These are phyloP conservation scores for Amanita subjunquillea DNA, from an alignment of 768 basidiomycete genomes.

Conservation along the genomic window DNA sequence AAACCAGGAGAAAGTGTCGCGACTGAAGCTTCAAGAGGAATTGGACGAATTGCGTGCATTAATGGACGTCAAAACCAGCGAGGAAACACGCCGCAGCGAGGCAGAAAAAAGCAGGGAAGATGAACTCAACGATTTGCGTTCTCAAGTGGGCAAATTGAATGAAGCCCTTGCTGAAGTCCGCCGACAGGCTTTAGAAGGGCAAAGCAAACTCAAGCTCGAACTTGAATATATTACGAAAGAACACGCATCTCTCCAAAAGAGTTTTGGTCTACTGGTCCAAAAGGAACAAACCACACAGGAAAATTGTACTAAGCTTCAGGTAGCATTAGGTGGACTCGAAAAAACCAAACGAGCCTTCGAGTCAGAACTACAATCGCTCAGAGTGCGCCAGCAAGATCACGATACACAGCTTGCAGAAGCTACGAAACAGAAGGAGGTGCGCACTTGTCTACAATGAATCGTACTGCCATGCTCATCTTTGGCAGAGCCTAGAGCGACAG, in stretches of 20 bases:
- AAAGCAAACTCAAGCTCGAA: conserved; percentile 70
- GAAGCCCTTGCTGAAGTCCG: conserved; percentile 60
- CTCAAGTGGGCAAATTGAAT: conserved; percentile 49
- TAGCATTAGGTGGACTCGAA: conserved; percentile 46
- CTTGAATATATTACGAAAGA: conserved; percentile 56
- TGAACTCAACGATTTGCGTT: conserved; percentile 67
- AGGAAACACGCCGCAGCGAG: conserved; percentile 76
- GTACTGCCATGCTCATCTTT: conserved; percentile 3
- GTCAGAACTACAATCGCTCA: conserved; percentile 63
- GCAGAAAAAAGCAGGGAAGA: conserved; percentile 82
- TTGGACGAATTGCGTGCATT: conserved; percentile 79
- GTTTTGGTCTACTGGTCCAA: conserved; percentile 56
- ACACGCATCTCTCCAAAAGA: conserved; percentile 44
- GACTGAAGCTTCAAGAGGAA: conserved; percentile 65
- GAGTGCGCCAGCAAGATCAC: conserved; percentile 55
- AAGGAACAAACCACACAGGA: conserved; percentile 44
- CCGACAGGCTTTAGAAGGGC: conserved; percentile 46
- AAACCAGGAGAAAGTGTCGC: conserved; percentile 31
- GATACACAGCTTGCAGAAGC: conserved; percentile 56
- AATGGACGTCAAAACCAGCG: conserved; percentile 77
- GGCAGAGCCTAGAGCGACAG: conserved; percentile 69
- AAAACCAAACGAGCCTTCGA: conserved; percentile 59
- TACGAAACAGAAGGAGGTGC: conserved; percentile 64
- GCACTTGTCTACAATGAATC: conserved; percentile 9
- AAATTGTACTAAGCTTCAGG: conserved; percentile 38